A percentile compares a stretch with the other conserved stretches of the same genome.
Conservation (phyloP, 768 basidiomycete genomes). For the Leccinum boreale region DNA sequence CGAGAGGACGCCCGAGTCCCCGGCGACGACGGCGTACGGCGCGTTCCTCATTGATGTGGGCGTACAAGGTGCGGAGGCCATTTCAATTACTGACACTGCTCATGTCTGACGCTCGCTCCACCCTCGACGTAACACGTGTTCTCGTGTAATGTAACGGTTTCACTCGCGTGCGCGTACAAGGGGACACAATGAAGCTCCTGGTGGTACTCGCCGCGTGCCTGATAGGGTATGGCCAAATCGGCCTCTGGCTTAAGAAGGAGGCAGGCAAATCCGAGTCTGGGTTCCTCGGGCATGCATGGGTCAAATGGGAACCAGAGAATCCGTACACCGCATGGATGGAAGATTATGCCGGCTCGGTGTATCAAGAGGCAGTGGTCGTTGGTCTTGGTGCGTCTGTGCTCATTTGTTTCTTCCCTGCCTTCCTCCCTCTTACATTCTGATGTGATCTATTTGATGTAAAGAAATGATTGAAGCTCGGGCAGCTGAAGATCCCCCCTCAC, state of each 20-base stretch:
- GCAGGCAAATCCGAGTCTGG: constrained; percentile 31
- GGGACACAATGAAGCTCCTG: constrained; percentile 67
- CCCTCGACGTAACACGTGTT: no score
- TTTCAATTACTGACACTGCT: background rate
- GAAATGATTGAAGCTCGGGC: constrained; percentile 73
- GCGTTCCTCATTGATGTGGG: constrained; percentile 82
- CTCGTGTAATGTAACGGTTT: background rate
- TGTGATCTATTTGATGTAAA: constrained; percentile 25
- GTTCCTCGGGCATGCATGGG: constrained; percentile 38
- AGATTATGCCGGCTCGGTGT: constrained; percentile 71
- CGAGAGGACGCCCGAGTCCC: constrained; percentile 57
- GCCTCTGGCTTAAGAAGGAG: constrained; percentile 72
- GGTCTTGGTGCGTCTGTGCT: constrained; percentile 61
- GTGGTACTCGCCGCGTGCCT: constrained; percentile 85
- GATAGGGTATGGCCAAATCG: constrained; percentile 90
- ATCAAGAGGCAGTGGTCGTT: constrained; percentile 65
- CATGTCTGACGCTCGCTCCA: background rate
- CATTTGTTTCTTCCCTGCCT: background rate
- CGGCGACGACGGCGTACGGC: constrained; percentile 81
- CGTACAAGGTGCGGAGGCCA: constrained; percentile 34
- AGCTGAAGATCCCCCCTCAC: constrained; percentile 59
- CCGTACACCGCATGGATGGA: constrained; percentile 75
- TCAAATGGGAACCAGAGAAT: constrained; percentile 57
- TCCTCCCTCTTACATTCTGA: background rate
- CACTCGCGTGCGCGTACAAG: constrained; percentile 29